A percentile compares a stretch with the other conserved stretches of the same genome.
Evolutionary conservation across 768 basidiomycete species (phyloP).

Genomic region (Ephemerocybe angulata): DNA sequence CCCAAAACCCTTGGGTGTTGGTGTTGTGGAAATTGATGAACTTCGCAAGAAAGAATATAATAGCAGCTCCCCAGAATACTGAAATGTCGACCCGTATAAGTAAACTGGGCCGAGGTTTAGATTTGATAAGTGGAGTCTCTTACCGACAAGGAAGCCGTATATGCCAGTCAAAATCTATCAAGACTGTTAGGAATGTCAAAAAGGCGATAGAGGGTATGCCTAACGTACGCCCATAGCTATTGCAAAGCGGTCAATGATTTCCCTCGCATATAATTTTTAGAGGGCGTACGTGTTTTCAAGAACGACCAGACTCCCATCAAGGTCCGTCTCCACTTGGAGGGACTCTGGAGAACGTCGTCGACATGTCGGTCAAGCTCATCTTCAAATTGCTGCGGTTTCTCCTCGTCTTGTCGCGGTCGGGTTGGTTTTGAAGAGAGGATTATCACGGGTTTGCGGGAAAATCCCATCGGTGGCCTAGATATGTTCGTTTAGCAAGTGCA

Average conservation of each 20-base stretch:
- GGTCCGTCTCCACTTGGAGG: constrained; percentile 54
- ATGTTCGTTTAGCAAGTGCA: not conserved
- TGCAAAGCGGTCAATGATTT: not conserved
- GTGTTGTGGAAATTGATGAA: constrained; percentile 69
- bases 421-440: constrained; percentile 44
- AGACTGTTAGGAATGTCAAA: constrained; percentile 2
- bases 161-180: constrained; percentile 61
- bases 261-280: not conserved
- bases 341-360: constrained; percentile 64
- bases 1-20: constrained; percentile 74
- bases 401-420: constrained; percentile 24
- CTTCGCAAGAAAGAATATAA: constrained; percentile 67
- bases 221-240: constrained; percentile 64
- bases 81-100: constrained; percentile 7
- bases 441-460: constrained; percentile 66
- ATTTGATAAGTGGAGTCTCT: constrained; percentile 13
- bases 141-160: constrained; percentile 74
- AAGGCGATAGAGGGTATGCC: not conserved
- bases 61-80: constrained; percentile 87
- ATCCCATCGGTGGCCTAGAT: constrained; percentile 61
- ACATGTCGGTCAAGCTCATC: constrained; percentile 72
- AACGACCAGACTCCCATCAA: constrained; percentile 77
- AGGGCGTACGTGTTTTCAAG: constrained; percentile 69
- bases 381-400: constrained; percentile 31
- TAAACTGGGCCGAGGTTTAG: no score